Conservation (phyloP, 371 early-diverging fungal species). For the Mortierella sp. region DNA sequence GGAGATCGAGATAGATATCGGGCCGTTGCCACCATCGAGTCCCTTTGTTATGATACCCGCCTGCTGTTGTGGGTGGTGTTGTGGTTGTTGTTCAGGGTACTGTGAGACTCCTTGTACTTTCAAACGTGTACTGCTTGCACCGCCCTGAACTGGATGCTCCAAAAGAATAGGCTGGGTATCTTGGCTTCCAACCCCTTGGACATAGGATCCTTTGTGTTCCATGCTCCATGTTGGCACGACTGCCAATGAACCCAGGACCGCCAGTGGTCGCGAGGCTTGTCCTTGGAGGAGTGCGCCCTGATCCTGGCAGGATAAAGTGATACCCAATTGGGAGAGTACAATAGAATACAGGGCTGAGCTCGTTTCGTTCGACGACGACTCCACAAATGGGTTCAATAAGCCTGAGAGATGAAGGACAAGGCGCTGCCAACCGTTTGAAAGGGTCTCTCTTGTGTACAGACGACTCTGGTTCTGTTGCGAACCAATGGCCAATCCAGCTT, state of each 20-base stretch:
- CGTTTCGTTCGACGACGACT: neutral
- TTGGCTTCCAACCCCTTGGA: conserved; percentile 11
- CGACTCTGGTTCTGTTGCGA: neutral
- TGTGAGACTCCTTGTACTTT: too few relatives aligned
- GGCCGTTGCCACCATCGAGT: neutral
- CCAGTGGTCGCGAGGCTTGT: conserved; percentile 11
- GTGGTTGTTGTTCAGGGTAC: too few relatives aligned
- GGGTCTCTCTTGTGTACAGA: conserved; percentile 20
- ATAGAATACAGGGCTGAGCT: conserved; percentile 3
- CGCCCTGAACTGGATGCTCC: neutral
- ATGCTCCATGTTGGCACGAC: conserved; percentile 25
- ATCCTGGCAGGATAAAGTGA: conserved; percentile 21
- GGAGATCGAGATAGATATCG: conserved; percentile 8
- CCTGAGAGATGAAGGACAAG: conserved; percentile 28
- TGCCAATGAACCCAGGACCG: conserved; percentile 30
- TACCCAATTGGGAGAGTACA: conserved; percentile 34
- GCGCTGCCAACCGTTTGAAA: conserved; percentile 27
- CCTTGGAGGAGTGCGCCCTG: neutral
- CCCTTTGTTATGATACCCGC: too few relatives aligned
- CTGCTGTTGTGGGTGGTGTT: neutral
- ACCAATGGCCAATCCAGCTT: conserved; percentile 4
- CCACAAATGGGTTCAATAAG: neutral
- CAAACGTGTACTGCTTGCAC: too few relatives aligned
- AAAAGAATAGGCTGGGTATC: neutral
- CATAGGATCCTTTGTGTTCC: conserved; percentile 9